Evolutionary conservation across 768 basidiomycete species (phyloP), one percentile per base, ranked within the genome.

Genomic region (Paxillus rubicundulus): DNA sequence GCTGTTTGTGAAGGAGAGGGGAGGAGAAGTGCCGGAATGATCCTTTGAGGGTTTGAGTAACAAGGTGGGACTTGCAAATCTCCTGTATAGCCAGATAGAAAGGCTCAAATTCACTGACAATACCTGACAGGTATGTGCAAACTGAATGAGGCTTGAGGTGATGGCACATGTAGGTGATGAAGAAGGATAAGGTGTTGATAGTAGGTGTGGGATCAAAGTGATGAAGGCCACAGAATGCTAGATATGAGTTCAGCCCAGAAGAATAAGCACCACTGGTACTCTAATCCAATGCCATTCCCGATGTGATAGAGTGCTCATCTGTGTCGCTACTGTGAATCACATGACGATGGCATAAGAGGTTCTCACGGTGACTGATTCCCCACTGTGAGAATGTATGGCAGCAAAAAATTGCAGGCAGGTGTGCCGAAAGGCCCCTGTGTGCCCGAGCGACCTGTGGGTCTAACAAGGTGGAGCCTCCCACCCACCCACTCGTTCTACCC

Each of bases 61-160:
- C 72, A 0, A 76, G 55, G 0, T 38, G 34, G 1, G 52, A 49
- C 3, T 12, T 1, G 13, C 32, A 12, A 21, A 13, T 9, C 0
- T 13, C 34, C 9, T 64, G 62, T 1, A 72, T 61, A 2, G 57
- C 8, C 0, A 74, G 75, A 56, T 60, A 77, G 32, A 56, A 46
- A 1, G 39, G 1, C 47, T 67, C 62, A n/a, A 65, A 63, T 40
- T 67, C 60, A 32, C 63, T 65, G 49, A 65, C 66, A 14, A 75
- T 72, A 13, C 74, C 72, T 0, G 72, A 69, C 2, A 78, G 62
- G 58, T 77, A 76, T 4, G 65, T 50, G 41, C 45, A 44, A 9
- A 76, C 70, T 0, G 73, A 73, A 9, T 49, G 21, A 0, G 74
- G 73, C 37, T 69, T 59, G 42, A 77, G 74, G n/a, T n/a, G n/a